A percentile compares a stretch with the other conserved stretches of the same genome.
phyloP scores from a whole-genome alignment of 257 asterid species.

The Plectranthus barbatus region DNA sequence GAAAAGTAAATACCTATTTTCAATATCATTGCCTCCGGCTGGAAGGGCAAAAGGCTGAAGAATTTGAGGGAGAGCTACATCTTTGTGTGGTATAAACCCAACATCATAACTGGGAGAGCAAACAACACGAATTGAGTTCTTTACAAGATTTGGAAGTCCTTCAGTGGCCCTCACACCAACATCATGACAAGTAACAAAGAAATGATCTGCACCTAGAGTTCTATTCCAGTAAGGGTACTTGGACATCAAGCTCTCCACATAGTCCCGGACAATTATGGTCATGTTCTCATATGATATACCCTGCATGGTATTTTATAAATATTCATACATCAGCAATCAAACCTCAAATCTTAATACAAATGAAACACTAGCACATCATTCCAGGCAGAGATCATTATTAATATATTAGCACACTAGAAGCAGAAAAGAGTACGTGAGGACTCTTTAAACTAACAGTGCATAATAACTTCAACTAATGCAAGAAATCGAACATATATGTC shows the following conservation, averaged over 20 bases:
- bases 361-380: background rate
- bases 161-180: conserved; percentile 99
- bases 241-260: conserved; percentile 67
- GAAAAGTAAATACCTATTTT: conserved; percentile 53
- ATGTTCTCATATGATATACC: conserved; percentile 94
- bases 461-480: background rate
- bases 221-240: conserved; percentile 96
- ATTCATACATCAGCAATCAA: background rate
- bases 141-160: conserved; percentile 83
- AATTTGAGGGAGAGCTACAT: conserved; percentile 94
- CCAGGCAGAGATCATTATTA: background rate
- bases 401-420: background rate
- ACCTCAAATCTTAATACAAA: conserved; percentile 2
- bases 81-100: conserved; percentile 97
- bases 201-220: conserved; percentile 95
- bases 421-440: background rate
- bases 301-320: conserved; percentile 38
- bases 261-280: conserved; percentile 76
- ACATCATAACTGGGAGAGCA: conserved; percentile 99
- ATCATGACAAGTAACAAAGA: conserved; percentile 97
- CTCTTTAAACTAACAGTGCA: background rate
- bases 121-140: conserved; percentile 89
- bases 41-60: conserved; percentile 99
- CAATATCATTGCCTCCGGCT: conserved; percentile 91
- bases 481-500: background rate